Conservation (phyloP, 2,329 filamentous ascomycete species). For the Hymenoscyphus infarciens region DNA sequence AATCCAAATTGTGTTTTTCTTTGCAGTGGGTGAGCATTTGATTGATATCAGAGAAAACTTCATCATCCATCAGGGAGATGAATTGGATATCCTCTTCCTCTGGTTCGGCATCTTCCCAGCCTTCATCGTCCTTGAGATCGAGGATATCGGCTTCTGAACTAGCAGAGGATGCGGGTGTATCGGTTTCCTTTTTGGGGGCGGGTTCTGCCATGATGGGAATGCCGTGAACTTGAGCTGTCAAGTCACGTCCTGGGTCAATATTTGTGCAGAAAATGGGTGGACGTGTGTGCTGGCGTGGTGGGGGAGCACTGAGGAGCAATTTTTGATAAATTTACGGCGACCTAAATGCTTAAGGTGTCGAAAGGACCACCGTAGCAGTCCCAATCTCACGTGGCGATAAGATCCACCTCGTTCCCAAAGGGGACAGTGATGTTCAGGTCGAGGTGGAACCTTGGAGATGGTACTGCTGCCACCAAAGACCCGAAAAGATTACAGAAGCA, state of each 20-base stretch:
- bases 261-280: constrained; percentile 1
- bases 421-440: too few species aligned
- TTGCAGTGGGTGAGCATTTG: constrained; percentile 68
- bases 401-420: too few species aligned
- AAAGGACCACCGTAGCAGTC: not conserved
- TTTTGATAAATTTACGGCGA: not conserved
- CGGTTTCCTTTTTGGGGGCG: constrained; percentile 18
- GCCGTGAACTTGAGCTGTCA: constrained; percentile 8
- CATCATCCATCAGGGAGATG: constrained; percentile 65
- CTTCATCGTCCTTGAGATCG: constrained; percentile 43
- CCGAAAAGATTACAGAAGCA: not conserved
- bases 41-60: constrained; percentile 59
- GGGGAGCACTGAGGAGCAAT: constrained; percentile 2
- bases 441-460: not conserved
- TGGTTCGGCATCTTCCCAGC: constrained; percentile 57
- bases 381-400: too few species aligned
- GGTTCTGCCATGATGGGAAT: constrained; percentile 22
- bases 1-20: constrained; percentile 63
- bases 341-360: not conserved
- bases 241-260: constrained; percentile 6
- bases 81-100: constrained; percentile 61
- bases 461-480: not conserved
- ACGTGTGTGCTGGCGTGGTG: constrained; percentile 11
- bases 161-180: constrained; percentile 34
- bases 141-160: constrained; percentile 42